Conservation (phyloP, 805 yeast genomes). For the Lipomyces yamanashiensis region DNA sequence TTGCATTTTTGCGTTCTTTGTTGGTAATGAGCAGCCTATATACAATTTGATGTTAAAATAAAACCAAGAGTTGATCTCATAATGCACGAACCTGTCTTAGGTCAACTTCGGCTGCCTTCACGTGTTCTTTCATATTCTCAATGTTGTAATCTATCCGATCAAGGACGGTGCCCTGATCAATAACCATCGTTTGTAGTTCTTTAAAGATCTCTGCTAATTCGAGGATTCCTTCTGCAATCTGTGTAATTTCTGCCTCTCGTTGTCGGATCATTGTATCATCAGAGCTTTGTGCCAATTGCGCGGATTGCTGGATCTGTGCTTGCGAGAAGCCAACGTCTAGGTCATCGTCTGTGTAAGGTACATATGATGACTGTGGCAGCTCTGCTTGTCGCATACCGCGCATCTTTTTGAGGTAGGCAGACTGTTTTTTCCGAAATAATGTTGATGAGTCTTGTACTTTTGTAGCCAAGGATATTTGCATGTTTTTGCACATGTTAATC, state of each 20-base stretch:
- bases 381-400: conserved; percentile 59
- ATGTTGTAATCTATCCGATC: conserved; percentile 94
- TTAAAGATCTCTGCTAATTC: conserved; percentile 92
- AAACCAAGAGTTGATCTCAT: not conserved
- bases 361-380: conserved; percentile 36
- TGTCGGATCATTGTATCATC: conserved; percentile 58
- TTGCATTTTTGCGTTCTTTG: conserved; percentile 90
- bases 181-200: conserved; percentile 87
- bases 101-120: conserved; percentile 78
- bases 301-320: conserved; percentile 42
- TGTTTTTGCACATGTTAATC: conserved; percentile 70
- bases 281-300: conserved; percentile 36
- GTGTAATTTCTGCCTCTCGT: conserved; percentile 87
- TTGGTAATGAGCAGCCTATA: conserved; percentile 81
- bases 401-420: conserved; percentile 81
- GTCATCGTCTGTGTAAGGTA: conserved; percentile 35
- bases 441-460: conserved; percentile 80
- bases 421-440: conserved; percentile 82
- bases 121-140: conserved; percentile 74
- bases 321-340: conserved; percentile 39
- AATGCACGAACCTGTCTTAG: conserved; percentile 45
- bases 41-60: conserved; percentile 37
- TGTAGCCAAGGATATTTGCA: conserved; percentile 82
- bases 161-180: conserved; percentile 92
- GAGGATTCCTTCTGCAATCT: conserved; percentile 89